Conservation (phyloP, 257 asterid genomes). For the Capsicum baccatum region DNA sequence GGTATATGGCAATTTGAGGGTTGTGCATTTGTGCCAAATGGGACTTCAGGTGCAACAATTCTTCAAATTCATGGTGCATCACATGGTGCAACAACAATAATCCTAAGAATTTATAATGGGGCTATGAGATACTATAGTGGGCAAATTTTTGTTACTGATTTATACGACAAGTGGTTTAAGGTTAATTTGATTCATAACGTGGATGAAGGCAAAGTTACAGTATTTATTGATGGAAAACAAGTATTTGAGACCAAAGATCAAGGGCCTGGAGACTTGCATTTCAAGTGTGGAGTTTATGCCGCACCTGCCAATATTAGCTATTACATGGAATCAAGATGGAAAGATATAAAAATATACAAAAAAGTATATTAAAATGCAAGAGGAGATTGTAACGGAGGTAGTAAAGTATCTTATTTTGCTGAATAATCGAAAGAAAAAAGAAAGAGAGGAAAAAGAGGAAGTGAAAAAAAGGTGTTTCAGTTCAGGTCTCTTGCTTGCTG, state of each 20-base stretch:
- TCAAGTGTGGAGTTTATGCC: conserved; percentile 51
- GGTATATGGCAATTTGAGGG: neutral
- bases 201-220: conserved; percentile 38
- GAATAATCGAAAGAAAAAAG: too few relatives aligned
- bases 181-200: conserved; percentile 43
- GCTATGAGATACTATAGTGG: conserved; percentile 27
- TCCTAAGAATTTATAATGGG: conserved; percentile 43
- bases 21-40: neutral
- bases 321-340: conserved; percentile 40
- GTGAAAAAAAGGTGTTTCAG: too few relatives aligned
- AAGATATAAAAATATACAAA: conserved; percentile 1
- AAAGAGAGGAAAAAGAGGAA: too few relatives aligned
- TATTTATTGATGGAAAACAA: conserved; percentile 42
- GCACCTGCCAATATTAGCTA: conserved; percentile 36
- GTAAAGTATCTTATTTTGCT: too few relatives aligned
- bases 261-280: conserved; percentile 44
- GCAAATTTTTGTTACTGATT: neutral
- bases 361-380: neutral
- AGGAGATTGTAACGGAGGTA: too few relatives aligned
- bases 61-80: conserved; percentile 35
- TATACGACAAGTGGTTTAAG: conserved; percentile 41
- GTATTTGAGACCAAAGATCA: conserved; percentile 31
- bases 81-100: conserved; percentile 32
- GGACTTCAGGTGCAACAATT: neutral
- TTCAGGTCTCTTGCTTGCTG: too few relatives aligned